A percentile compares a stretch with the other conserved stretches of the same genome.
phyloP scores from a whole-genome alignment of 768 basidiomycete genomes.

The Suillus fuscotomentosus region DNA sequence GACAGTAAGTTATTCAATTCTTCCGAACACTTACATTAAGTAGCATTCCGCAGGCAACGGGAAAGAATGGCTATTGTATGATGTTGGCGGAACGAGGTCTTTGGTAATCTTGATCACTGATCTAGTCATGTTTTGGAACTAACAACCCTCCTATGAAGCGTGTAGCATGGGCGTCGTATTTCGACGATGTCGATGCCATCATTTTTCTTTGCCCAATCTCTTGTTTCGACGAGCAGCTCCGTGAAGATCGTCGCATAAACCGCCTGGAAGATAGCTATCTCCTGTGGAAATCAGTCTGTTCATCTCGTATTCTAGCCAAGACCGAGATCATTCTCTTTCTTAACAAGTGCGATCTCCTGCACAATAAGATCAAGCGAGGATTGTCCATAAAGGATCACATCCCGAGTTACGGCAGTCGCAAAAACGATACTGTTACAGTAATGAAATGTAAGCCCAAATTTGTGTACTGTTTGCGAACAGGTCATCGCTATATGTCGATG shows the following conservation, averaged over 20 bases:
- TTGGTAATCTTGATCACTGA: conserved; percentile 39
- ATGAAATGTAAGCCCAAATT: conserved; percentile 56
- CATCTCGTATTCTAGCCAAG: conserved; percentile 59
- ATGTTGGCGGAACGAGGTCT: conserved; percentile 76
- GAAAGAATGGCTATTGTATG: conserved; percentile 78
- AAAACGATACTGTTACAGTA: conserved; percentile 67
- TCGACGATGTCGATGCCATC: conserved; percentile 80
- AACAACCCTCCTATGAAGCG: conserved; percentile 41
- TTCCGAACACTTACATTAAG: not conserved
- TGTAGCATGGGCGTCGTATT: conserved; percentile 76
- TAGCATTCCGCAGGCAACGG: conserved; percentile 45
- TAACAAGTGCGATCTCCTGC: conserved; percentile 72
- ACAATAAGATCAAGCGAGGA: conserved; percentile 70
- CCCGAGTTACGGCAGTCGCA: conserved; percentile 70
- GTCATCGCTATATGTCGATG: not conserved
- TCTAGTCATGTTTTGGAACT: conserved; percentile 1
- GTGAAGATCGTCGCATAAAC: conserved; percentile 69
- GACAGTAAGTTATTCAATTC: conserved; percentile 44
- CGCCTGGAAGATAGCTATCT: conserved; percentile 75
- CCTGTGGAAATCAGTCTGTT: conserved; percentile 74
- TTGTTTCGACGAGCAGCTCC: conserved; percentile 77
- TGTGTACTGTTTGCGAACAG: conserved; percentile 5
- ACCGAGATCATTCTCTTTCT: conserved; percentile 56
- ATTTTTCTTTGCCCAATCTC: conserved; percentile 77
- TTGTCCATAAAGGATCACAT: conserved; percentile 65